A percentile compares a stretch with the other conserved stretches of the same genome.
These are phyloP conservation scores for Apiospora pterosperma DNA, from an alignment of 2,329 filamentous ascomycete genomes.

Conservation along the genomic window DNA sequence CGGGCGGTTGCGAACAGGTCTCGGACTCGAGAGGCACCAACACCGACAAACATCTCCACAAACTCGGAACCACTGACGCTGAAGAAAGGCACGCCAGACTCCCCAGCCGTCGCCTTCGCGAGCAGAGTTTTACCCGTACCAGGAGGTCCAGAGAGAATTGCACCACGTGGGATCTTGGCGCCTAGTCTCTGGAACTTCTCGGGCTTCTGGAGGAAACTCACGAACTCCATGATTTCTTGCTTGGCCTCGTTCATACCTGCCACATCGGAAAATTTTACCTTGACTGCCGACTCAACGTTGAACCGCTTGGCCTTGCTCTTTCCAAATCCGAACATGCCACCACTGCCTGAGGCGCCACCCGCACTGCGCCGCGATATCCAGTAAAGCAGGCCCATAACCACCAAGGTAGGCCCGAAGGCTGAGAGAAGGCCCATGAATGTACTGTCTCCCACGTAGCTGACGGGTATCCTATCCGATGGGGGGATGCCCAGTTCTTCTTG, in stretches of 20 bases:
- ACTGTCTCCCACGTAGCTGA: constrained; percentile 79
- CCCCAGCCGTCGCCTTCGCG: constrained; percentile 94
- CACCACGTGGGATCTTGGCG: constrained; percentile 95
- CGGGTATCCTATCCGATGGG: constrained; percentile 82
- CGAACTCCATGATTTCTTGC: constrained; percentile 98
- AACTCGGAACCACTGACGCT: constrained; percentile 98
- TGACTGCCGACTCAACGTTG: constrained; percentile 94
- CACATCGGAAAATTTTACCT: constrained; percentile 95
- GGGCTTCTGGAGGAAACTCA: constrained; percentile 92
- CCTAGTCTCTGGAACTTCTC: constrained; percentile 90
- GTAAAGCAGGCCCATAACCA: constrained; percentile 80
- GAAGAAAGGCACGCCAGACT: constrained; percentile 96
- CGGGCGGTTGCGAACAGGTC: constrained; percentile 92
- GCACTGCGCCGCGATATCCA: constrained; percentile 73
- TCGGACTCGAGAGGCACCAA: constrained; percentile 90
- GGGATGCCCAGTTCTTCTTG: constrained; percentile 87
- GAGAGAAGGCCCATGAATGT: constrained; percentile 70
- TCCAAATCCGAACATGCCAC: constrained; percentile 91
- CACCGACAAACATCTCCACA: constrained; percentile 99
- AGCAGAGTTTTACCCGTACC: constrained; percentile 98
- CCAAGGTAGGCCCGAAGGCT: constrained; percentile 78
- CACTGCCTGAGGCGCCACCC: constrained; percentile 61
- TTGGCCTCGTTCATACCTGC: constrained; percentile 99
- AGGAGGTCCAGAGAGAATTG: constrained; percentile 93
- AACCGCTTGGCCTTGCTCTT: constrained; percentile 96